These are phyloP conservation scores for Geum urbanum DNA, from an alignment of 306 rosid genomes.

Conservation along the genomic window DNA sequence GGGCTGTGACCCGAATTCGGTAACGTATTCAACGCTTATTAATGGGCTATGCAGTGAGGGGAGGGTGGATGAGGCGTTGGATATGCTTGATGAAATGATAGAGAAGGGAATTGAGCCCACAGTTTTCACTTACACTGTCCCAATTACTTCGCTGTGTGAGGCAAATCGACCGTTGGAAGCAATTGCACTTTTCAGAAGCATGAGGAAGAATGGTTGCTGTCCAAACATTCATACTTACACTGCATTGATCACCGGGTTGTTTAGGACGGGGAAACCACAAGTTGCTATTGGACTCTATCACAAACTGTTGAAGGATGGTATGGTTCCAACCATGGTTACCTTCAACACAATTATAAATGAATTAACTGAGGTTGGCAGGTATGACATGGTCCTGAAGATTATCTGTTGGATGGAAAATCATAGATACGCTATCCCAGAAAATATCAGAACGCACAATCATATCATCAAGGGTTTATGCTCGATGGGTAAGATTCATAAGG, in stretches of 20 bases:
- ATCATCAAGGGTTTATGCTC: constrained; percentile 36
- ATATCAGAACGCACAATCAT: constrained; percentile 35
- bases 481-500: constrained; percentile 29
- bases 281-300: constrained; percentile 42
- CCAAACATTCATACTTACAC: constrained; percentile 38
- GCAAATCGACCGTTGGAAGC: constrained; percentile 32
- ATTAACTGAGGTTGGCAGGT: constrained; percentile 32
- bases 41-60: constrained; percentile 40
- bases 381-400: constrained; percentile 22
- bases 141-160: constrained; percentile 36
- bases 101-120: constrained; percentile 36
- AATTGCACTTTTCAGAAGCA: constrained; percentile 31
- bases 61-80: constrained; percentile 38
- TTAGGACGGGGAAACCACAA: constrained; percentile 27
- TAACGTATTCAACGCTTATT: constrained; percentile 37
- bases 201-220: constrained; percentile 32
- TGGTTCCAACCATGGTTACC: constrained; percentile 34
- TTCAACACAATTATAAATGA: constrained; percentile 39
- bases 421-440: constrained; percentile 17
- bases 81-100: constrained; percentile 38
- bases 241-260: constrained; percentile 36
- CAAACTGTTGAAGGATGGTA: constrained; percentile 35
- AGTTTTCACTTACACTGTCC: constrained; percentile 35
- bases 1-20: constrained; percentile 37
- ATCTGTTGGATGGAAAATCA: constrained; percentile 39